Conservation (phyloP, 2,329 filamentous ascomycete genomes). For the Phaeomoniella chlamydospora region DNA sequence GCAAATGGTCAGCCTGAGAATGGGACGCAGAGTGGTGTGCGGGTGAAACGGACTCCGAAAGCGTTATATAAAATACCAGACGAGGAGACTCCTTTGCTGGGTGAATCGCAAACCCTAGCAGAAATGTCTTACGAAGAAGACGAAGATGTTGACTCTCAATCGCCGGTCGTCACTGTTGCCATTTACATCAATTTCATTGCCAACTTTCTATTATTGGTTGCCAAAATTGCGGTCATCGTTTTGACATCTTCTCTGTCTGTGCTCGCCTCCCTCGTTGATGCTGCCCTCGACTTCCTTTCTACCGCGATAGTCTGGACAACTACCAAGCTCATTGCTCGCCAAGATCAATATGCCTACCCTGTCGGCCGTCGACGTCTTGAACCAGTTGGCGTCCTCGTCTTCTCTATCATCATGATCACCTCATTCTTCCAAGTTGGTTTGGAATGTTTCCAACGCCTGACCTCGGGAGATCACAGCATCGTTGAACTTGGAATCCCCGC, state of each 20-base stretch:
- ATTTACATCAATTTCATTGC: constrained; percentile 76
- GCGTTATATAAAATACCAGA: constrained; percentile 61
- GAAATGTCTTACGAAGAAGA: constrained; percentile 28
- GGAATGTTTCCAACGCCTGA: constrained; percentile 52
- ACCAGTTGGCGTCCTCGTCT: constrained; percentile 66
- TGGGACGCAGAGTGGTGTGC: constrained; percentile 12
- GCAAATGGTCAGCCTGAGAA: constrained; percentile 4
- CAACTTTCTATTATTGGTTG: constrained; percentile 58
- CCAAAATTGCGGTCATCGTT: constrained; percentile 64
- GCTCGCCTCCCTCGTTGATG: constrained; percentile 65
- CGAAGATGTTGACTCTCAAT: constrained; percentile 49
- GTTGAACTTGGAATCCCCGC: constrained; percentile 61
- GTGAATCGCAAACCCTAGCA: constrained; percentile 24
- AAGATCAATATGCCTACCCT: constrained; percentile 62
- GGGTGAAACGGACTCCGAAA: constrained; percentile 65
- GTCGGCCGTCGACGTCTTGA: constrained; percentile 65
- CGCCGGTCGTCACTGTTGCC: constrained; percentile 66
- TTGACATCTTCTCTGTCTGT: constrained; percentile 68
- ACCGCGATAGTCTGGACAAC: constrained; percentile 72
- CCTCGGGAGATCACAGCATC: constrained; percentile 45
- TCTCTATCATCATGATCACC: constrained; percentile 75
- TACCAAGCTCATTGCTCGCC: constrained; percentile 56
- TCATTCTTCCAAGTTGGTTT: constrained; percentile 67
- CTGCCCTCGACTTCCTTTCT: constrained; percentile 64
- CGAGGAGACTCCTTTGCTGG: constrained; percentile 53